Percentiles rank a stretch among this genome's conserved stretches.
These are phyloP conservation scores for Sarocladium strictum DNA, from an alignment of 2,329 filamentous ascomycete species.

Conservation along the genomic window DNA sequence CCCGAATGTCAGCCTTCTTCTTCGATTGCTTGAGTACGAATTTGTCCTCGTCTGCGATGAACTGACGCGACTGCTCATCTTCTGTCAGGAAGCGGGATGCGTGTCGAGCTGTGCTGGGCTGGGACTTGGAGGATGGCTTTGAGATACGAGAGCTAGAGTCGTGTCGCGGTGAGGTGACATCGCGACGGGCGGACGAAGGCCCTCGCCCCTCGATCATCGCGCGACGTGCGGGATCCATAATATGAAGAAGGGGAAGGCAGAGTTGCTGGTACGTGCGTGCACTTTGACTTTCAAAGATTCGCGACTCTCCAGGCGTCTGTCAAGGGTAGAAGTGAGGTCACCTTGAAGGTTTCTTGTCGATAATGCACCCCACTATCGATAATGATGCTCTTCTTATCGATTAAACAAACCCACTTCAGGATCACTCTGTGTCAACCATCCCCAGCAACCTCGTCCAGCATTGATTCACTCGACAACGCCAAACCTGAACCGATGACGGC, in stretches of 20 bases:
- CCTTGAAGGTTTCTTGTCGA: neutral
- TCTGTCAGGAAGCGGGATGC: constrained; percentile 54
- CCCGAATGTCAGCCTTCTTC: constrained; percentile 93
- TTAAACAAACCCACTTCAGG: too few species aligned
- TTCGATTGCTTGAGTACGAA: constrained; percentile 96
- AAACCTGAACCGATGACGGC: too few species aligned
- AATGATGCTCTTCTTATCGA: neutral
- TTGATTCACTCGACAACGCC: too few species aligned
- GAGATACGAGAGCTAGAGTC: constrained; percentile 51
- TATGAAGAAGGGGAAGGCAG: neutral
- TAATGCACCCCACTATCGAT: neutral
- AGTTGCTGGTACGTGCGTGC: neutral
- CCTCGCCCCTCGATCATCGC: constrained; percentile 47
- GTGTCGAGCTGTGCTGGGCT: constrained; percentile 22
- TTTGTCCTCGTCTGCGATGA: constrained; percentile 90
- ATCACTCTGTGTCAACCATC: too few species aligned
- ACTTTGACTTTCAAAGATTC: neutral
- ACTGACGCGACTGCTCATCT: constrained; percentile 72
- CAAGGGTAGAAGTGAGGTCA: neutral
- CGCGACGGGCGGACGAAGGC: constrained; percentile 35
- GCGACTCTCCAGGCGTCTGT: neutral
- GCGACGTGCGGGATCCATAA: constrained; percentile 49
- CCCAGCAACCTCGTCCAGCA: too few species aligned
- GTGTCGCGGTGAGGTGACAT: constrained; percentile 49
- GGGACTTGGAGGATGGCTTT: constrained; percentile 36